phyloP scores from a whole-genome alignment of 441 rosid genomes.

The Breynia disticha region DNA sequence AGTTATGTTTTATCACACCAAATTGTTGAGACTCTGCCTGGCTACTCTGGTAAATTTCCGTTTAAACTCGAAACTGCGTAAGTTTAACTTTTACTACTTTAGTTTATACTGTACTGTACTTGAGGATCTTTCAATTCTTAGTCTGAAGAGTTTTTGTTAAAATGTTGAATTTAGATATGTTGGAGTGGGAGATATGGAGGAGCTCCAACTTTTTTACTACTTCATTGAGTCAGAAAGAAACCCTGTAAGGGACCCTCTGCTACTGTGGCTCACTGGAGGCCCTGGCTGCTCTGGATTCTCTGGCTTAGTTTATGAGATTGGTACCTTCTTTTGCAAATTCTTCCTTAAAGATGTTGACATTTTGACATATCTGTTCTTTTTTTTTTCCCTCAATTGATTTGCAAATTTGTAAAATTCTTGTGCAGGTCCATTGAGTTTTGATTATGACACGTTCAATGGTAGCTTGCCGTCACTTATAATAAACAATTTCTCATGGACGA shows the following conservation, averaged over 20 bases:
- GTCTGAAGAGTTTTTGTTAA: no score
- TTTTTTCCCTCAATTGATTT: neutral
- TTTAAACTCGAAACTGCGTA: neutral
- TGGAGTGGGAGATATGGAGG: neutral
- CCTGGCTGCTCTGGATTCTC: conserved; percentile 16
- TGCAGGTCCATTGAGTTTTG: neutral
- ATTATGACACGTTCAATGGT: neutral
- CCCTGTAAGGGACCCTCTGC: conserved; percentile 7
- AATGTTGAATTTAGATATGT: neutral
- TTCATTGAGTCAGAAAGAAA: neutral
- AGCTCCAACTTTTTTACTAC: neutral
- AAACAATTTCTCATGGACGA: neutral
- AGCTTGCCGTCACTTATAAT: neutral
- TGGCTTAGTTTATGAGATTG: conserved; percentile 9
- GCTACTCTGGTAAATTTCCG: neutral
- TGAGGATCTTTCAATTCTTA: no score
- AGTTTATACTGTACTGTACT: no score
- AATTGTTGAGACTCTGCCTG: conserved; percentile 5
- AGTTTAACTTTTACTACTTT: neutral
- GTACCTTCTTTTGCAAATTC: neutral
- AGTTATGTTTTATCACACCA: conserved; percentile 2
- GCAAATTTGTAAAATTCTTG: neutral
- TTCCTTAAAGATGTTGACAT: neutral
- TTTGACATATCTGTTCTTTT: neutral
- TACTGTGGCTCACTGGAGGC: conserved; percentile 17